phyloP scores from a whole-genome alignment of 257 asterid species.

The Fraxinus pennsylvanica region DNA sequence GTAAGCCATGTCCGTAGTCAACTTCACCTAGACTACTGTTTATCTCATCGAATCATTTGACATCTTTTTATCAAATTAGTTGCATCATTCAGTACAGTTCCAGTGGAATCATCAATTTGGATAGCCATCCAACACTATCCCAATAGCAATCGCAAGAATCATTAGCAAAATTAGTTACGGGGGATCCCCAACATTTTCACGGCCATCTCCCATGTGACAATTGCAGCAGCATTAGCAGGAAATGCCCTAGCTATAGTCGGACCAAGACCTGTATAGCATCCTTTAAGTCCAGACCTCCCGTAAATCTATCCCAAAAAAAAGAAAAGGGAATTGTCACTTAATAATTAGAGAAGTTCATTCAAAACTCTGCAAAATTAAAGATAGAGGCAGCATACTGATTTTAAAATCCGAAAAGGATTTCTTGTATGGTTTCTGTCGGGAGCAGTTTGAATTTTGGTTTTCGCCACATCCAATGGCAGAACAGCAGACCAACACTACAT shows the following conservation, averaged over 20 bases:
- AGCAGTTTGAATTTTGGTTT: constrained; percentile 82
- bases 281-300: constrained; percentile 70
- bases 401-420: constrained; percentile 66
- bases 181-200: constrained; percentile 72
- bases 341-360: constrained; percentile 8
- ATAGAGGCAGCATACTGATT: constrained; percentile 42
- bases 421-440: constrained; percentile 54
- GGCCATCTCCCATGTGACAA: constrained; percentile 53
- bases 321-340: constrained; percentile 28
- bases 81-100: constrained; percentile 11
- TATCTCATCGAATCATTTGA: constrained; percentile 18
- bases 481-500: constrained; percentile 70
- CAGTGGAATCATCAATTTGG: constrained; percentile 16
- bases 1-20: constrained; percentile 15
- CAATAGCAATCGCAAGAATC: constrained; percentile 21
- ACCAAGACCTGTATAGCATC: constrained; percentile 90
- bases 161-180: constrained; percentile 36
- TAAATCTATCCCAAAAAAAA: constrained; percentile 48
- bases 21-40: not conserved
- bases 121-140: constrained; percentile 18
- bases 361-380: constrained; percentile 12
- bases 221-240: constrained; percentile 55
- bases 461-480: constrained; percentile 86
- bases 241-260: constrained; percentile 78
- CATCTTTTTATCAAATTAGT: constrained; percentile 10